These are phyloP conservation scores for Sphagnum tenellum DNA, from an alignment of 225 moss, liverwort and hornwort species.

Conservation along the genomic window DNA sequence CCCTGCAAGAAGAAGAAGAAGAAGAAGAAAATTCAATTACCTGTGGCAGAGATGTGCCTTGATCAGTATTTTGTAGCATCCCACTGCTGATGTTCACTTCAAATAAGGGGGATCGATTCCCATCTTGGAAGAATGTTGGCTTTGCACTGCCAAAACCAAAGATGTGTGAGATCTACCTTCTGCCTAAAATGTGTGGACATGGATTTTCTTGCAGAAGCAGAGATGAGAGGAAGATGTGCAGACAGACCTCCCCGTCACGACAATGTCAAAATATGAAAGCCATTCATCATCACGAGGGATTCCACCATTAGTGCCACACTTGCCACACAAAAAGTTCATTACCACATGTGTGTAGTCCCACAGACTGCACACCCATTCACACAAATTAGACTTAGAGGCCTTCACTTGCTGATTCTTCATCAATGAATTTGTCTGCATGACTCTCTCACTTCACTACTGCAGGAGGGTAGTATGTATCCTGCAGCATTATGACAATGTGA, in stretches of 20 bases:
- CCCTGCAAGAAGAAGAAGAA: not conserved
- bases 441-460: no score
- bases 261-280: conserved; percentile 90
- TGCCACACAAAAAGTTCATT: conserved; percentile 92
- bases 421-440: no score
- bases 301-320: conserved; percentile 74
- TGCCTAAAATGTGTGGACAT: no score
- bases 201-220: no score
- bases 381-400: no score
- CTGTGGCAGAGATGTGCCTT: conserved; percentile 87
- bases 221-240: not conserved
- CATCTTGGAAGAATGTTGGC: conserved; percentile 84
- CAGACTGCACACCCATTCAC: conserved; percentile 38
- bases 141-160: conserved; percentile 43
- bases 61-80: conserved; percentile 81
- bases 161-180: no score
- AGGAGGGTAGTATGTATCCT: no score
- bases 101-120: conserved; percentile 74
- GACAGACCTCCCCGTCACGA: conserved; percentile 83
- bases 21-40: conserved; percentile 12
- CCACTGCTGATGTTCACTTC: conserved; percentile 78
- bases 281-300: conserved; percentile 83
- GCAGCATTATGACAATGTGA: no score
- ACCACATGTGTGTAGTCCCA: conserved; percentile 99
- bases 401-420: no score